Evolutionary conservation across 192 early-diverging fungal genomes (phyloP).

Genomic region (Lobulomyces angularis): DNA sequence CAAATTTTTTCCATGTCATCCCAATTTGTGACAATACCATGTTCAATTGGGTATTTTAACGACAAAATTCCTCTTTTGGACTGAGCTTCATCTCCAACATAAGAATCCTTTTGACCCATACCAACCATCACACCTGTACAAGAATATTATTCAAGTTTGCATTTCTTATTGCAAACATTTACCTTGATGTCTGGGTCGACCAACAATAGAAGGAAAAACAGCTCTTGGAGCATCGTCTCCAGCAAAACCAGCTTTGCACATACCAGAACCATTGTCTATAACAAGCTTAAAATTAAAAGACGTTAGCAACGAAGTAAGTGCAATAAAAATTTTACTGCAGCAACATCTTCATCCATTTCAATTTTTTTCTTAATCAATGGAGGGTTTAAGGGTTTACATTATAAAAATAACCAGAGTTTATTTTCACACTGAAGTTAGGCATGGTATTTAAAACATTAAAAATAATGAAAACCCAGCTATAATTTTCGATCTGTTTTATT

Average conservation of each 20-base stretch:
- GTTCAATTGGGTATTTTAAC: conserved; percentile 61
- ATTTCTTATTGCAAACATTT: neutral
- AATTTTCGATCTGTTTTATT: too few relatives aligned
- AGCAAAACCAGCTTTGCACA: conserved; percentile 64
- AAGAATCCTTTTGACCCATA: conserved; percentile 61
- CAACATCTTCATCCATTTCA: too few relatives aligned
- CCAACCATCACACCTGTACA: conserved; percentile 66
- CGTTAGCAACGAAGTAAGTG: too few relatives aligned
- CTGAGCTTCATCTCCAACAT: conserved; percentile 62
- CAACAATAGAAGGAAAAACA: conserved; percentile 58
- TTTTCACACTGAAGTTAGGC: too few relatives aligned
- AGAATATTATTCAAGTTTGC: neutral
- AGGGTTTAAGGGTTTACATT: too few relatives aligned
- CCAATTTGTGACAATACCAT: conserved; percentile 68
- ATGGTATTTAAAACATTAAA: too few relatives aligned
- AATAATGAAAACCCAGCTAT: too few relatives aligned
- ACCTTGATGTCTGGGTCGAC: conserved; percentile 56
- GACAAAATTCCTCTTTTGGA: conserved; percentile 59
- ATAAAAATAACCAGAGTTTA: too few relatives aligned
- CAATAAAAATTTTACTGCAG: too few relatives aligned
- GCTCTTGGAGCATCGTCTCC: conserved; percentile 57
- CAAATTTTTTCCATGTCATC: conserved; percentile 69
- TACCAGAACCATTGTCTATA: conserved; percentile 60
- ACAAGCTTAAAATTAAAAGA: too few relatives aligned
- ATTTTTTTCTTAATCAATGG: too few relatives aligned